These are phyloP conservation scores for Suillus bovinus DNA, from an alignment of 768 basidiomycete species.

Conservation along the genomic window DNA sequence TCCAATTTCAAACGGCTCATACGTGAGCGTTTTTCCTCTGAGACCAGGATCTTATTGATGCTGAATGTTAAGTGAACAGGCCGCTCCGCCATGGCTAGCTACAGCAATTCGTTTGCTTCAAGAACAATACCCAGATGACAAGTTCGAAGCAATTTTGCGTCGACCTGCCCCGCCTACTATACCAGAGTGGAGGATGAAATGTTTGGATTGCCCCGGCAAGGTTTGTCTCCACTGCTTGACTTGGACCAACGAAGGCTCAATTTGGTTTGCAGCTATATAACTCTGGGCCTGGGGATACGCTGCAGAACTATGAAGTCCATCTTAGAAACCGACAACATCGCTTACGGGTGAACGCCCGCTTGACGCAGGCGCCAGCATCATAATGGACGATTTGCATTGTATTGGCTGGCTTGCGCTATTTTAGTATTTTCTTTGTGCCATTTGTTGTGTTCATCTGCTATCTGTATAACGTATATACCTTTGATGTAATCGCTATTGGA, in stretches of 20 bases:
- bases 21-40: conserved; percentile 25
- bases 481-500: conserved; percentile 23
- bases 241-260: conserved; percentile 8
- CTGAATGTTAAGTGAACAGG: conserved; percentile 35
- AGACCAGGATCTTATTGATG: conserved; percentile 32
- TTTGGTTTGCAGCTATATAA: conserved; percentile 68
- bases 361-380: conserved; percentile 10
- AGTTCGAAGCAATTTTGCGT: conserved; percentile 73
- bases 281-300: conserved; percentile 83
- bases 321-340: conserved; percentile 84
- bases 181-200: conserved; percentile 90
- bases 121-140: conserved; percentile 75
- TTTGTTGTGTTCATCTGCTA: conserved; percentile 23
- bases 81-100: conserved; percentile 71
- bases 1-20: conserved; percentile 20
- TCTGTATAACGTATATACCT: conserved; percentile 36
- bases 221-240: conserved; percentile 38
- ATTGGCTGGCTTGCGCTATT: not conserved
- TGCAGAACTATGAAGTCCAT: conserved; percentile 92
- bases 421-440: conserved; percentile 17
- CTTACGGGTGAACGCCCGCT: conserved; percentile 65
- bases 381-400: not conserved
- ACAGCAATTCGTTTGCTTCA: conserved; percentile 68
- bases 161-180: conserved; percentile 53
- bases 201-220: conserved; percentile 92